phyloP scores from a whole-genome alignment of 495 filamentous ascomycete species.

The Neurospora sp. region DNA sequence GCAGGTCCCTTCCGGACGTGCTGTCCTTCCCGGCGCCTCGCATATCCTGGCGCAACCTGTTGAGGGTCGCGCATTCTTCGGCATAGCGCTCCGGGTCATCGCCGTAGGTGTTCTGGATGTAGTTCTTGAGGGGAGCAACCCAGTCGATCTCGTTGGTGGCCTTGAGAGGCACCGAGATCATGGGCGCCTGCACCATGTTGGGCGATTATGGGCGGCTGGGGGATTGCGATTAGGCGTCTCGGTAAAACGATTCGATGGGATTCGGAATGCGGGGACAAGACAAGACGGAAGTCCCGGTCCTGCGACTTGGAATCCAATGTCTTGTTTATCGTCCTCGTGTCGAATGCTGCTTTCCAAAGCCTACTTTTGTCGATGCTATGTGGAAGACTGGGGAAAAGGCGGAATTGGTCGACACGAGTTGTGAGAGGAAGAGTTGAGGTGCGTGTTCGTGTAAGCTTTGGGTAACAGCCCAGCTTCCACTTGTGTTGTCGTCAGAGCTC shows the following conservation, averaged over 20 bases:
- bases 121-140: slow-evolving; percentile 83
- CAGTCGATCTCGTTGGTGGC: slow-evolving; percentile 99
- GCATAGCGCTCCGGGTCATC: slow-evolving; percentile 92
- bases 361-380: neutral
- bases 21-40: slow-evolving; percentile 95
- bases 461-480: neutral
- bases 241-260: neutral
- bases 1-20: slow-evolving; percentile 80
- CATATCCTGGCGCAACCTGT: slow-evolving; percentile 98
- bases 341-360: neutral
- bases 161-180: slow-evolving; percentile 90
- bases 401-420: neutral
- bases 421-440: neutral
- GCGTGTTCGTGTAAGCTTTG: neutral
- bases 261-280: neutral
- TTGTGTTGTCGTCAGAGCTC: neutral
- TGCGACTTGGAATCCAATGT: neutral
- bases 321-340: neutral
- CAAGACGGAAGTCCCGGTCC: neutral
- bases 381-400: neutral
- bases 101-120: slow-evolving; percentile 88
- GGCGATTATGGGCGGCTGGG: slow-evolving; percentile 3
- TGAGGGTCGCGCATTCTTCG: slow-evolving; percentile 91
- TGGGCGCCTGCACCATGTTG: slow-evolving; percentile 69
- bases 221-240: neutral